These are phyloP conservation scores for Podospora fimiseda DNA, from an alignment of 495 filamentous ascomycete genomes.

Conservation along the genomic window DNA sequence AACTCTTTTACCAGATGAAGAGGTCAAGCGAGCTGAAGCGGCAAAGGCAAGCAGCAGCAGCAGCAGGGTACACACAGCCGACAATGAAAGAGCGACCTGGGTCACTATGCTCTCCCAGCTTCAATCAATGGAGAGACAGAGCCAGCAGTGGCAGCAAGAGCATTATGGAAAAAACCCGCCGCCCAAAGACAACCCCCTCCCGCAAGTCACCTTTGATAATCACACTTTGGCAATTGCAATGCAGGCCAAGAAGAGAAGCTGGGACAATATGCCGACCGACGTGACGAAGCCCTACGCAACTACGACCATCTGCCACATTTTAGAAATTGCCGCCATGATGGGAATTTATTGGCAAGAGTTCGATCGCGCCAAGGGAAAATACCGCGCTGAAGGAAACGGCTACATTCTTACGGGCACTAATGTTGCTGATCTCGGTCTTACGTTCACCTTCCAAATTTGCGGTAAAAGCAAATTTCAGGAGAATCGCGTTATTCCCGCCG, in stretches of 20 bases:
- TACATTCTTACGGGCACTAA: conserved; percentile 40
- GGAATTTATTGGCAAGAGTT: conserved; percentile 48
- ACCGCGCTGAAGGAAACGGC: conserved; percentile 47
- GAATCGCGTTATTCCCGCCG: conserved; percentile 39
- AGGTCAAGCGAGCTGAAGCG: conserved; percentile 11
- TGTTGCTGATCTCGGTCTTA: conserved; percentile 38
- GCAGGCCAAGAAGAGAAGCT: conserved; percentile 41
- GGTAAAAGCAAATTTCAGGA: conserved; percentile 38
- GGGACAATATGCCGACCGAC: conserved; percentile 43
- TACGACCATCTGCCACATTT: conserved; percentile 43
- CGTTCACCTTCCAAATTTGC: conserved; percentile 39
- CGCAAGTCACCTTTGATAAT: conserved; percentile 5
- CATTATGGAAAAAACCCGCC: conserved; percentile 19
- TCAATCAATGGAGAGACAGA: conserved; percentile 40
- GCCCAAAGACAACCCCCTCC: not conserved
- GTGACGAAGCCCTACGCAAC: conserved; percentile 46
- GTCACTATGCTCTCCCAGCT: conserved; percentile 37
- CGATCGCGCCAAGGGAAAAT: conserved; percentile 35
- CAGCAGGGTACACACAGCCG: conserved; percentile 36
- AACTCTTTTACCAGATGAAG: conserved; percentile 18
- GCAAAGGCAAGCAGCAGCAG: too few relatives aligned
- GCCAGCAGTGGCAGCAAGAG: conserved; percentile 32
- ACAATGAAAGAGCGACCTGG: conserved; percentile 46
- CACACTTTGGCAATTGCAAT: conserved; percentile 40
- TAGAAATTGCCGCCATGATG: conserved; percentile 46